Percentiles rank a stretch among this genome's conserved stretches.
phyloP scores from a whole-genome alignment of 768 basidiomycete genomes.

The Psilocybe tampanensis region DNA sequence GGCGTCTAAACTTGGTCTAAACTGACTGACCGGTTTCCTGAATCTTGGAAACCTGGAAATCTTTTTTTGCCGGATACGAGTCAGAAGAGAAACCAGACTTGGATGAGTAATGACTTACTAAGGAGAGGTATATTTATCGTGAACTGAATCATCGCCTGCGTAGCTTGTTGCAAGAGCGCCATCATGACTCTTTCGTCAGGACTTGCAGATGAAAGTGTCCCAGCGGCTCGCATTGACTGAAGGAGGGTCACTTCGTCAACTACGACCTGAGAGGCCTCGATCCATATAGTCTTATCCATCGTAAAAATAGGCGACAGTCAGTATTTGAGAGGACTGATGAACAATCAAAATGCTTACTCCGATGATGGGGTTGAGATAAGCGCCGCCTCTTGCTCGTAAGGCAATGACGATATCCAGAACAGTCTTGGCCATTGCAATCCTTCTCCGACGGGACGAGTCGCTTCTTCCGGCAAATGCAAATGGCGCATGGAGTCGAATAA shows the following conservation, averaged over 20 bases:
- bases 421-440: slow-evolving; percentile 20
- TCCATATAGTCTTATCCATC: slow-evolving; percentile 23
- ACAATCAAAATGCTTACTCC: slow-evolving; percentile 23
- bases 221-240: slow-evolving; percentile 15
- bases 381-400: slow-evolving; percentile 15
- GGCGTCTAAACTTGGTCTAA: neutral
- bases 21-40: neutral
- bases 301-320: neutral
- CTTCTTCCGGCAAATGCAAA: slow-evolving; percentile 26
- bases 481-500: slow-evolving; percentile 35
- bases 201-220: slow-evolving; percentile 9
- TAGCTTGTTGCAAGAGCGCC: slow-evolving; percentile 17
- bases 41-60: neutral
- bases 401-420: slow-evolving; percentile 23
- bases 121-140: slow-evolving; percentile 19
- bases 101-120: slow-evolving; percentile 10
- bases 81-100: neutral
- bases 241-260: slow-evolving; percentile 22
- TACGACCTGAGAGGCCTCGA: slow-evolving; percentile 26
- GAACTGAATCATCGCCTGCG: slow-evolving; percentile 22
- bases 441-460: slow-evolving; percentile 20
- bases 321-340: neutral
- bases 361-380: slow-evolving; percentile 30
- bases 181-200: slow-evolving; percentile 18
- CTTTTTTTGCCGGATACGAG: neutral